Percentiles rank a stretch among this genome's conserved stretches.
These are phyloP conservation scores for Solanum clarkiae DNA, from an alignment of 257 asterid species.

Conservation along the genomic window DNA sequence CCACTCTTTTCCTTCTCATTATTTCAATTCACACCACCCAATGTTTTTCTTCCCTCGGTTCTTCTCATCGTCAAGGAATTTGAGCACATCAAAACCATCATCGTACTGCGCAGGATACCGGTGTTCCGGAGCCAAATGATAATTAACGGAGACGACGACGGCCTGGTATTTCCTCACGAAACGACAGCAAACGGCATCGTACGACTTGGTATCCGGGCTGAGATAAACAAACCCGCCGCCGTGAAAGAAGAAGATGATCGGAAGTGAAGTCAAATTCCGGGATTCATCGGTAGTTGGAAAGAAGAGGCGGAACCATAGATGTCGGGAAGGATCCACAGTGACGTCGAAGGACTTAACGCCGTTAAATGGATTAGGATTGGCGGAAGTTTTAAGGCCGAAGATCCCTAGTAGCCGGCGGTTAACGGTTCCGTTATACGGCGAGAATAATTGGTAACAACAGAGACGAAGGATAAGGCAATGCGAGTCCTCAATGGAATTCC, in stretches of 20 bases:
- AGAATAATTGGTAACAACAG: conserved; percentile 16
- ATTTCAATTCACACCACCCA: no score
- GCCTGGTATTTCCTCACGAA: conserved; percentile 39
- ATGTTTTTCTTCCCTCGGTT: not conserved
- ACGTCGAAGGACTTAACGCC: conserved; percentile 53
- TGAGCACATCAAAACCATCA: conserved; percentile 54
- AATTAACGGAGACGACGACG: conserved; percentile 50
- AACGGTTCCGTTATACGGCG: conserved; percentile 55
- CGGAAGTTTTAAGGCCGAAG: conserved; percentile 8
- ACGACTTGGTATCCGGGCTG: conserved; percentile 30
- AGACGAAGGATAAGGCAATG: conserved; percentile 17
- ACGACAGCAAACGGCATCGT: conserved; percentile 62
- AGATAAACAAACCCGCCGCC: conserved; percentile 74
- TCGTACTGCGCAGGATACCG: conserved; percentile 20
- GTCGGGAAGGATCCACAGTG: conserved; percentile 42
- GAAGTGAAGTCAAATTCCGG: conserved; percentile 23
- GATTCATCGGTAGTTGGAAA: not conserved
- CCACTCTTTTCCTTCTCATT: no score
- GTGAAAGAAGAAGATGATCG: conserved; percentile 76
- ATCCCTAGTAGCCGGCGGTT: conserved; percentile 36
- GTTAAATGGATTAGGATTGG: conserved; percentile 28
- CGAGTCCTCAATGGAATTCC: conserved; percentile 45
- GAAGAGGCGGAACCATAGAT: conserved; percentile 69
- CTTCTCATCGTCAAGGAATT: conserved; percentile 31
- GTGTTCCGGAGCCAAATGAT: no score